Evolutionary conservation across 164 flowering plant genomes (phyloP).

Genomic region (Vitis rotundifolia): DNA sequence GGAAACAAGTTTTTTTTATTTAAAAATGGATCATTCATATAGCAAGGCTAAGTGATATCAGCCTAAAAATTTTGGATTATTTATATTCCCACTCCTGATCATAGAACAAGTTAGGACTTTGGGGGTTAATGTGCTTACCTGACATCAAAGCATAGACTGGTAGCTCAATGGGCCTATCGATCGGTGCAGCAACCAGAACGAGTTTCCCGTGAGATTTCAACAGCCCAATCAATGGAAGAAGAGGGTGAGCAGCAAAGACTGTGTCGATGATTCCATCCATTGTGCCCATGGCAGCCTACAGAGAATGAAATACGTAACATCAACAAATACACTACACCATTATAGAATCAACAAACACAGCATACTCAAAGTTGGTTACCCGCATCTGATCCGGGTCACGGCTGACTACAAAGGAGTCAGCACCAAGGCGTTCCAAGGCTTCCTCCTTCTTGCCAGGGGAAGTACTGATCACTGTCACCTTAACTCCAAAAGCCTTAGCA

Average conservation of each 20-base stretch:
- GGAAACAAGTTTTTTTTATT: too few species aligned
- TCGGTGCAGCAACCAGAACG: constrained; percentile 45
- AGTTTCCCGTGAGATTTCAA: constrained; percentile 46
- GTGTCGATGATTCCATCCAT: constrained; percentile 57
- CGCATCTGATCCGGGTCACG: constrained; percentile 4
- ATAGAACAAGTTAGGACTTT: too few species aligned
- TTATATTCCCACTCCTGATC: too few species aligned
- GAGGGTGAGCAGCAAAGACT: constrained; percentile 39
- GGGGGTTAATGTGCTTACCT: constrained; percentile 27
- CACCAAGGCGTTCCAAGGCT: constrained; percentile 11
- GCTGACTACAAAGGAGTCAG: constrained; percentile 10
- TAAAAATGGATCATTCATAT: too few species aligned
- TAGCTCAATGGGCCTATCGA: constrained; percentile 37
- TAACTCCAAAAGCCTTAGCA: constrained; percentile 14
- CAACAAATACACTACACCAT: too few species aligned
- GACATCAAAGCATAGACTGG: constrained; percentile 34
- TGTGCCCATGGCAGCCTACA: constrained; percentile 39
- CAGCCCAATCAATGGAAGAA: constrained; percentile 37
- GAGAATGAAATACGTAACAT: too few species aligned
- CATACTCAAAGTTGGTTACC: not conserved
- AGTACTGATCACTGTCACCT: constrained; percentile 11
- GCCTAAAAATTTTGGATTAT: too few species aligned
- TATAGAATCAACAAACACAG: too few species aligned
- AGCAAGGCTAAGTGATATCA: too few species aligned
- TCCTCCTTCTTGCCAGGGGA: constrained; percentile 11